Base-by-base conservation (phyloP, 208 protist genomes). In the Acanthamoeba quina region DNA sequence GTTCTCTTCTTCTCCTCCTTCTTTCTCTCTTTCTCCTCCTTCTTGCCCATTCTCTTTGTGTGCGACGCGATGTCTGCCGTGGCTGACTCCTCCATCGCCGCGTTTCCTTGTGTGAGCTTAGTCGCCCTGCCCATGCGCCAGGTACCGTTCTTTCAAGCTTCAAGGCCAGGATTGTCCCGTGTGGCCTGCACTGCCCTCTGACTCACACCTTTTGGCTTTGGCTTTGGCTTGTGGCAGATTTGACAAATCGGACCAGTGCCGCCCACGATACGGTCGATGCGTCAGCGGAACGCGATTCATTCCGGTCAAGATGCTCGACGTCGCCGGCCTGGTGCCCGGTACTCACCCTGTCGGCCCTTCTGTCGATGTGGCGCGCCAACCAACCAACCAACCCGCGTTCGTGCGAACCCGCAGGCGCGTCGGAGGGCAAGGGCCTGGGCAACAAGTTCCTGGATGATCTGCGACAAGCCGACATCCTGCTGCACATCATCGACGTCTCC, bases 361-460 rank as follows among this genome's bases (percentile, higher is more conserved):
- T 1, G 2, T 47, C 41, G 41, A 47, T 47, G 41, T 47, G 54
- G 54, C 54, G 19, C 54, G 54, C 5, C n/a, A 1, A 10, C 54
- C 19, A 13, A 3, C 54, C 54, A 21, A 58, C 54, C 54, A 58
- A 58, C 54, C 5, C 54, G 54, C 19, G 54, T 58, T 19, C 37
- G 49, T 88, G 21, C 29, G 49, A 44, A 17, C 29, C 13, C 1
- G 17, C 31, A 92, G 86, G 86, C 17, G 95, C 95, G 21, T 96
- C 94, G 9, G 95, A 96, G 70, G 95, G 95, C n/a, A 95, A 95
- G 31, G 95, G 95, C 41, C 78, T 96, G n/a, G 96, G 96, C 4
- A 97, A 97, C 60, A 91, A 95, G 64, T 97, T 97, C 37, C 70
- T 97, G 11, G 96, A 97, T 88, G 96, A 97, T 72, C 70, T 97